Base-by-base conservation (phyloP, 176 grass and related monocot genomes). In the sorghum (Sorghum bicolor) region DNA sequence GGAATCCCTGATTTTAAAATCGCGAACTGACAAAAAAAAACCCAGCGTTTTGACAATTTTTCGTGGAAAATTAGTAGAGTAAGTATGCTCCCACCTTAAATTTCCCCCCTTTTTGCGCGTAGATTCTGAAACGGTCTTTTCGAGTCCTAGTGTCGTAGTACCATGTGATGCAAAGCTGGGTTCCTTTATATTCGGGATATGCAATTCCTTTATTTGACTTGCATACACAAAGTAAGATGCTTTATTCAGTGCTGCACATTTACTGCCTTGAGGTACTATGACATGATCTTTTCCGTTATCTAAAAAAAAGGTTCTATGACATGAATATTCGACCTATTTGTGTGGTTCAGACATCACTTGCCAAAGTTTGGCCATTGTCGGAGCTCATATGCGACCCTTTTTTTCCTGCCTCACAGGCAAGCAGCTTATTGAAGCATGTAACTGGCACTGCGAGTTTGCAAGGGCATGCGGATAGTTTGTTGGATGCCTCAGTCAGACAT, bases 401-500 rank as follows among this genome's bases (percentile, higher is more conserved):
- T 55, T 74, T 14, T 17, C 69, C 48, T 75, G 26, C 1, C 33
- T 26, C 8, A 30, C 67, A 99, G 91, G 91, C 80, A 73, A 81
- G 52, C 75, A 72, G 58, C 61, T 77, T 94, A 31, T 44, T 91
- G 30, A 94, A 92, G 77, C 77, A 87, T 78, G 52, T 89, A 32
- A 83, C 82, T 37, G 30, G 77, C 85, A 47, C 67, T 4, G 75
- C 34, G 57, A 37, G 68, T 29, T 81, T 86, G 52, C 91, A 89
- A 83, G 81, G 82, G 29, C 87, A 75, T 33, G n/a, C 38, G 37
- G 58, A 78, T 66, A 77, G 44, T 83, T 86, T 80, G 55, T 57
- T 64, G 17, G 63, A 86, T 81, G 82, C 83, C 36, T 50, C 88
- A 66, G 2, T 32, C 47, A 99, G 96, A 68, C 74, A 74, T 61